Base-by-base conservation (phyloP, 306 rosid genomes). In the Cucurbita argyrosperma region DNA sequence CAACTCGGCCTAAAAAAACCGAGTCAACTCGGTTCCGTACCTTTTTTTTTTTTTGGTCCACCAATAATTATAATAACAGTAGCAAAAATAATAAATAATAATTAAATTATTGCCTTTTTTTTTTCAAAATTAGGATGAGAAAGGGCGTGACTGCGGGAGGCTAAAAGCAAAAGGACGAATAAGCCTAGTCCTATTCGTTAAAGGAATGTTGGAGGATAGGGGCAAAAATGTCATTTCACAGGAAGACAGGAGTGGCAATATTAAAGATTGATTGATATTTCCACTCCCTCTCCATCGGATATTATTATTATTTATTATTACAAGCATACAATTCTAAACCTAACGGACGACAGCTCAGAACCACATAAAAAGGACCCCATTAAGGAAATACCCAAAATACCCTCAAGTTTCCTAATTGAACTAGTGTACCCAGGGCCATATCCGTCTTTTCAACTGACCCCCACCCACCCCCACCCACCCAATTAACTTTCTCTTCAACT, bases 1-100 rank as follows among this genome's bases (percentile, higher is more conserved):
- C 23, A 55, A 77, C 83, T 74, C 81, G 77, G 39, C 54, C 43
- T 3, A 14, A 67, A n/a, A 21, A 64, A 69, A 49, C 5, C 72
- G 62, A 50, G 75, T 80, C 19, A 5, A 47, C 56, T 47, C 56
- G 73, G 71, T 42, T 21, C 8, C 12, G 13, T 30, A 15, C n/a
- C 6, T 26, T 12, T 9, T 19, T 19, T 4, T 30, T 4, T n/a
- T 26, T 26, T 26, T 26, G 26, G 14, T n/a, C 50, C 71, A n/a
- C 51, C 52, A 65, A 65, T 42, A 42, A 65, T 42, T 11, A 42
- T 18, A 18, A 65, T 10, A 42, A 65, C 71, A 42, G 18, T 23
- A 42, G 35, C 35, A 18, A 42, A 42, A 64, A 65, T 65, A 64
- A 64, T 5, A 37, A 60, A 6, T 39, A 2, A 65, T 4, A 42